phyloP scores from a whole-genome alignment of 768 basidiomycete species.

The Baorangia bicolor region DNA sequence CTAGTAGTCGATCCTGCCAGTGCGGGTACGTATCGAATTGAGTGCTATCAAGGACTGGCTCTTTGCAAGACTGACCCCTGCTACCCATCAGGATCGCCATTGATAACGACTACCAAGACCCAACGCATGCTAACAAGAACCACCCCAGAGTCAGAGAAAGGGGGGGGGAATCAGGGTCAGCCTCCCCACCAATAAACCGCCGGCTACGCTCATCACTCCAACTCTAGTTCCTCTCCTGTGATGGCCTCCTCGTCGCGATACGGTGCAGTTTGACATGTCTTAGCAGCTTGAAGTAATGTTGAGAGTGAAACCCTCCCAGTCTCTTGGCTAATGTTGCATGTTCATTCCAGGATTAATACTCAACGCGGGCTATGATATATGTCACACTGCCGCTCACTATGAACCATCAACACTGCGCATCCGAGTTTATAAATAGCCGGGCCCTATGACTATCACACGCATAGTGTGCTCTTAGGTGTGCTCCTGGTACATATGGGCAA shows the following conservation, averaged over 20 bases:
- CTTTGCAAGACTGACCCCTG: background rate
- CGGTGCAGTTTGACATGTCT: slow-evolving; percentile 15
- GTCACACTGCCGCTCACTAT: slow-evolving; percentile 19
- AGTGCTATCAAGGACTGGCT: background rate
- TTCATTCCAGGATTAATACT: background rate
- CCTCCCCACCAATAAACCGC: background rate
- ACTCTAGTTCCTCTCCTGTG: slow-evolving; percentile 1
- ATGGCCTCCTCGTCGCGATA: slow-evolving; percentile 4
- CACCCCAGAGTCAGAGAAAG: background rate
- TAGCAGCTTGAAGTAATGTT: background rate
- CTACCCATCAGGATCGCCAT: background rate
- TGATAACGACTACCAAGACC: background rate
- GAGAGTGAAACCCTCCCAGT: background rate
- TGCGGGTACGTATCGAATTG: background rate
- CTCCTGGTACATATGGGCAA: slow-evolving; percentile 19
- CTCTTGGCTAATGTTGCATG: background rate
- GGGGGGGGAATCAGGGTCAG: slow-evolving; percentile 9
- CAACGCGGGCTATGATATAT: slow-evolving; percentile 4
- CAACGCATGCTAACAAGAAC: background rate
- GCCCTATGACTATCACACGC: slow-evolving; percentile 29
- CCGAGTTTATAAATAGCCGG: slow-evolving; percentile 23
- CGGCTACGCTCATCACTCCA: background rate
- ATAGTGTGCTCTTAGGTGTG: slow-evolving; percentile 25
- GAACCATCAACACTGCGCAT: slow-evolving; percentile 12
- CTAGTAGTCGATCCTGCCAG: background rate